Conservation (phyloP, 225 moss, liverwort and hornwort species). For the Polytrichum commune region DNA sequence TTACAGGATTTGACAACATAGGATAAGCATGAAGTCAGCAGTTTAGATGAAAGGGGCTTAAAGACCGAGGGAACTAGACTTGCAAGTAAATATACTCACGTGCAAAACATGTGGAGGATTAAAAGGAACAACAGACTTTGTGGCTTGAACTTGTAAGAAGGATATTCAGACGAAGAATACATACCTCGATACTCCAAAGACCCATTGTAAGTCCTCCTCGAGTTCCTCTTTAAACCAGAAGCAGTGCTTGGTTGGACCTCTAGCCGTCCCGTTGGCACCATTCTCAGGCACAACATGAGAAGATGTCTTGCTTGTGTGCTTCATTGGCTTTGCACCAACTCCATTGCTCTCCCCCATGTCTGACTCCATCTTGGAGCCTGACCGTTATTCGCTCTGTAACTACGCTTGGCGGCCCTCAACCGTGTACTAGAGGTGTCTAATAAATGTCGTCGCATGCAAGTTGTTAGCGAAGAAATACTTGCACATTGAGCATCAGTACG, state of each 20-base stretch:
- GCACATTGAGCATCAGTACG: too few species aligned
- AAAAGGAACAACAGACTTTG: background rate
- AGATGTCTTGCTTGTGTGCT: too few species aligned
- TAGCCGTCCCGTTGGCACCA: background rate
- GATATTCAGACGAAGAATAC: background rate
- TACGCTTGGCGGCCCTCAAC: too few species aligned
- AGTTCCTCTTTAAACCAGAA: constrained; percentile 96
- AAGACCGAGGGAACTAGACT: background rate
- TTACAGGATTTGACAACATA: background rate
- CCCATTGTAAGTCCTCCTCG: constrained; percentile 87
- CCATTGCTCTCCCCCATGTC: too few species aligned
- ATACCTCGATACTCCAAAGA: constrained; percentile 91
- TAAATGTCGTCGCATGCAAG: too few species aligned
- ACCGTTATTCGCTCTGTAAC: too few species aligned
- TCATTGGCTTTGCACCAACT: too few species aligned
- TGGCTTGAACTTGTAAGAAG: background rate
- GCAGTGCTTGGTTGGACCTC: constrained; percentile 35
- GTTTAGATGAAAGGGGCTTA: too few species aligned
- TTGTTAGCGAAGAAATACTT: too few species aligned
- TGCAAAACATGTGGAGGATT: background rate
- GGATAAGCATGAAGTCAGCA: too few species aligned
- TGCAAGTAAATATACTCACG: background rate
- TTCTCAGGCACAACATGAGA: background rate
- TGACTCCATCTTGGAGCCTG: too few species aligned
- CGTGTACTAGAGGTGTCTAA: too few species aligned